Evolutionary conservation across 2,329 filamentous ascomycete genomes (phyloP).

Genomic region (Rhytidhysteron rufulum): DNA sequence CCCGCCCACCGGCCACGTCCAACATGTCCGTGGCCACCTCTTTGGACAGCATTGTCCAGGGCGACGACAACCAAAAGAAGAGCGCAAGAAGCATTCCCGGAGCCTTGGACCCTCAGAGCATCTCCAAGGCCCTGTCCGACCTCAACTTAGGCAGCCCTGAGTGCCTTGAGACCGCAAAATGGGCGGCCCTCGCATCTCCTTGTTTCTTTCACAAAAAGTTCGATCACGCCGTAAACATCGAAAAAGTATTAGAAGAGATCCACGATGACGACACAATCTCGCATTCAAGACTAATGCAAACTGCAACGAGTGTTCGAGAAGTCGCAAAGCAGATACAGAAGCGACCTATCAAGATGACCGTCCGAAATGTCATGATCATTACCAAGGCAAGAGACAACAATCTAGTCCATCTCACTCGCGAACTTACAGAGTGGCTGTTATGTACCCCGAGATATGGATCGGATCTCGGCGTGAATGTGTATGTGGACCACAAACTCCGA

Average conservation of each 20-base stretch:
- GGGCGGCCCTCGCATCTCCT: constrained; percentile 77
- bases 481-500: constrained; percentile 92
- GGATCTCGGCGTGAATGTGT: constrained; percentile 90
- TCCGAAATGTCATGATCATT: constrained; percentile 95
- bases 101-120: constrained; percentile 51
- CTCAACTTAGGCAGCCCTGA: constrained; percentile 46
- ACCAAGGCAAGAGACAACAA: constrained; percentile 96
- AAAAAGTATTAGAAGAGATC: constrained; percentile 92
- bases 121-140: constrained; percentile 57
- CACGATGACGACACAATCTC: constrained; percentile 83
- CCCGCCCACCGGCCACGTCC: constrained; percentile 52
- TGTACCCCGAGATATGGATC: constrained; percentile 84
- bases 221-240: constrained; percentile 91
- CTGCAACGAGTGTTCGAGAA: constrained; percentile 89
- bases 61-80: constrained; percentile 28
- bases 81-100: constrained; percentile 25
- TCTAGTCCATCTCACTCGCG: constrained; percentile 81
- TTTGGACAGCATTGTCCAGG: constrained; percentile 52
- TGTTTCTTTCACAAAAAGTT: constrained; percentile 98
- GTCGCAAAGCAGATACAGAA: constrained; percentile 94
- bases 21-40: constrained; percentile 61
- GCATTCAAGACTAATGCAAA: constrained; percentile 90
- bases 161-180: constrained; percentile 38
- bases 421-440: constrained; percentile 84
- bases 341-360: constrained; percentile 84